phyloP scores from a whole-genome alignment of 768 basidiomycete genomes.

The Heimioporus sp. region DNA sequence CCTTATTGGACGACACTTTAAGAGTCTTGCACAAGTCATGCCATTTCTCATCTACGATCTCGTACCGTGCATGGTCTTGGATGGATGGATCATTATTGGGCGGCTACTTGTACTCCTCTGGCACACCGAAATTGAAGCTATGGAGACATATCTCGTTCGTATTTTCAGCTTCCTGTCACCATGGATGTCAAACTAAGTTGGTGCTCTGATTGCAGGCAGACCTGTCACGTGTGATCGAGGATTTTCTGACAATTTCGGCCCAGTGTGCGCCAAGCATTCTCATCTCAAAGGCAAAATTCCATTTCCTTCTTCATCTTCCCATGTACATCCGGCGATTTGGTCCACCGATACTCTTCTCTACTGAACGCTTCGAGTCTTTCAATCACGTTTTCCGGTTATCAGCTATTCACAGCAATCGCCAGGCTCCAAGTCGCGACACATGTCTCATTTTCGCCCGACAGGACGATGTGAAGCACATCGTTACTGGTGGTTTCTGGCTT shows the following conservation, averaged over 20 bases:
- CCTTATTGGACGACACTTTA: constrained; percentile 3
- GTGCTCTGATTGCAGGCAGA: neutral
- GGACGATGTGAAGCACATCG: constrained; percentile 14
- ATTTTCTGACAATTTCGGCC: constrained; percentile 19
- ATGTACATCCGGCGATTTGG: constrained; percentile 27
- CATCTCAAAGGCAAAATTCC: constrained; percentile 30
- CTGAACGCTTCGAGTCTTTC: constrained; percentile 29
- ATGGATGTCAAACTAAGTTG: neutral
- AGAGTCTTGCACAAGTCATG: no score
- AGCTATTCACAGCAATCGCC: constrained; percentile 29
- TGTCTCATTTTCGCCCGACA: constrained; percentile 9
- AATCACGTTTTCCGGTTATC: constrained; percentile 24
- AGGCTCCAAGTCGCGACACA: constrained; percentile 28
- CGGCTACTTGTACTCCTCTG: no score
- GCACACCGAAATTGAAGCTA: no score
- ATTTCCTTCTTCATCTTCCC: constrained; percentile 29
- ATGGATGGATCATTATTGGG: no score
- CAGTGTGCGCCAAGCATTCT: constrained; percentile 25
- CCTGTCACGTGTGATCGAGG: constrained; percentile 17
- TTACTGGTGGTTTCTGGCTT: constrained; percentile 11
- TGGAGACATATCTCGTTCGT: neutral
- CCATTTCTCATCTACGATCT: no score
- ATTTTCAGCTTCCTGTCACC: neutral
- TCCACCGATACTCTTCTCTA: constrained; percentile 27
- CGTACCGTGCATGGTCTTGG: no score